Evolutionary conservation across 352 stramenopile genomes (phyloP).

Genomic region (Elongisporangium undulatum): DNA sequence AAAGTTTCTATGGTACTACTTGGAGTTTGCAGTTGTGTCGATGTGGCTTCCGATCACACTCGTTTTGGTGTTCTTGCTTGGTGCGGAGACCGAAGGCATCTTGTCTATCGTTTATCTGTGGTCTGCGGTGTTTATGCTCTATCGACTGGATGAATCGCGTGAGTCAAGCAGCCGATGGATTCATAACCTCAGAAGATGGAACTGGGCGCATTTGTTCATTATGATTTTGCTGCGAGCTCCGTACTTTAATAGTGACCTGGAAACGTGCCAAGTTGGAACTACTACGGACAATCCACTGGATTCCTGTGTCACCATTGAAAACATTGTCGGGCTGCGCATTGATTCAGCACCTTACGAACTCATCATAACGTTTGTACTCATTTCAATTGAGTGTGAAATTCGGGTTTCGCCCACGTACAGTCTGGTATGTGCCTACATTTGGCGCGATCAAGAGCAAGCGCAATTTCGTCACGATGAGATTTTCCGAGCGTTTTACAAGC

Average conservation of each 20-base stretch:
- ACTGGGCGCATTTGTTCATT: constrained; percentile 79
- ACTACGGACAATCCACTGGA: constrained; percentile 16
- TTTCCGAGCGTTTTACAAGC: constrained; percentile 54
- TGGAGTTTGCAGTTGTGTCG: constrained; percentile 59
- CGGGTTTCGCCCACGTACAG: constrained; percentile 51
- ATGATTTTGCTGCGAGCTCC: constrained; percentile 69
- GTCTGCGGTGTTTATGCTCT: constrained; percentile 67
- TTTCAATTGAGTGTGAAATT: constrained; percentile 84
- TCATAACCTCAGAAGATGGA: constrained; percentile 71
- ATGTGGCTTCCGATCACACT: constrained; percentile 69
- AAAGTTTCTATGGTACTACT: constrained; percentile 63
- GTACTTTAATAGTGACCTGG: constrained; percentile 29
- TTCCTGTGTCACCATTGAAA: constrained; percentile 61
- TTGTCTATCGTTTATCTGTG: constrained; percentile 78
- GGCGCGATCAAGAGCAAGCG: constrained; percentile 44
- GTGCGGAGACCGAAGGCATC: constrained; percentile 59
- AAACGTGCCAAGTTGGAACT: not conserved
- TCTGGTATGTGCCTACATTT: constrained; percentile 46
- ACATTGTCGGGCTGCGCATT: constrained; percentile 60
- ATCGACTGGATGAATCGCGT: constrained; percentile 66
- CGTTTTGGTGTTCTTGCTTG: constrained; percentile 69
- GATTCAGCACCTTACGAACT: constrained; percentile 48
- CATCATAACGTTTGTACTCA: constrained; percentile 78
- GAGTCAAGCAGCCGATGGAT: constrained; percentile 59
- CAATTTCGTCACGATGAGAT: constrained; percentile 54